phyloP scores from a whole-genome alignment of 2,329 filamentous ascomycete genomes.

The Xenosphaeropsis pyriputrescens region DNA sequence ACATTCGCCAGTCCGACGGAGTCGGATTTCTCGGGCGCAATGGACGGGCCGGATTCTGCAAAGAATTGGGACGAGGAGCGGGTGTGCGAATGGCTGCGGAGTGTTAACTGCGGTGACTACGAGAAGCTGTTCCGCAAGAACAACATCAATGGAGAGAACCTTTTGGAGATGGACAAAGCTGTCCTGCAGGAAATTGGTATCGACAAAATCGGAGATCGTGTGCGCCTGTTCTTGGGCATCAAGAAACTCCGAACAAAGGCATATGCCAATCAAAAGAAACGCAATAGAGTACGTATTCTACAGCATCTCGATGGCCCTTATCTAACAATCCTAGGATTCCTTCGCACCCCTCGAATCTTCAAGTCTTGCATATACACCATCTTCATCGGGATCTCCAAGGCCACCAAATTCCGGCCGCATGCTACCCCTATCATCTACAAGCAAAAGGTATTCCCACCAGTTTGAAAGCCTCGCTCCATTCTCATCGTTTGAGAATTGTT shows the following conservation, averaged over 20 bases:
- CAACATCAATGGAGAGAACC: slow-evolving; percentile 93
- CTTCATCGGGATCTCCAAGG: slow-evolving; percentile 51
- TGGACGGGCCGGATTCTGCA: slow-evolving; percentile 59
- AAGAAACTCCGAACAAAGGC: slow-evolving; percentile 70
- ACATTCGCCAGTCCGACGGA: slow-evolving; percentile 72
- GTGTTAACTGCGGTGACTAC: slow-evolving; percentile 88
- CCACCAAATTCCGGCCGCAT: slow-evolving; percentile 36
- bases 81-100: slow-evolving; percentile 81
- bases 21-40: slow-evolving; percentile 74
- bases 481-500: slow-evolving; percentile 1
- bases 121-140: slow-evolving; percentile 81
- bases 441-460: slow-evolving; percentile 51
- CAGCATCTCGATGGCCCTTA: slow-evolving; percentile 5
- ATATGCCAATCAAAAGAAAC: slow-evolving; percentile 64
- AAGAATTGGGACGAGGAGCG: slow-evolving; percentile 85
- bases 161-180: slow-evolving; percentile 93
- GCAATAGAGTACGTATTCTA: slow-evolving; percentile 56
- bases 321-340: slow-evolving; percentile 48
- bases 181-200: slow-evolving; percentile 97
- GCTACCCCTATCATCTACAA: slow-evolving; percentile 28
- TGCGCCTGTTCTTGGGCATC: slow-evolving; percentile 76
- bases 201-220: slow-evolving; percentile 92
- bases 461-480: slow-evolving; percentile 25
- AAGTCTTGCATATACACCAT: slow-evolving; percentile 36
- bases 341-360: slow-evolving; percentile 62